Evolutionary conservation across 2,329 filamentous ascomycete genomes (phyloP), one percentile per base, ranked within the genome.

Genomic region (Alternaria rosae): DNA sequence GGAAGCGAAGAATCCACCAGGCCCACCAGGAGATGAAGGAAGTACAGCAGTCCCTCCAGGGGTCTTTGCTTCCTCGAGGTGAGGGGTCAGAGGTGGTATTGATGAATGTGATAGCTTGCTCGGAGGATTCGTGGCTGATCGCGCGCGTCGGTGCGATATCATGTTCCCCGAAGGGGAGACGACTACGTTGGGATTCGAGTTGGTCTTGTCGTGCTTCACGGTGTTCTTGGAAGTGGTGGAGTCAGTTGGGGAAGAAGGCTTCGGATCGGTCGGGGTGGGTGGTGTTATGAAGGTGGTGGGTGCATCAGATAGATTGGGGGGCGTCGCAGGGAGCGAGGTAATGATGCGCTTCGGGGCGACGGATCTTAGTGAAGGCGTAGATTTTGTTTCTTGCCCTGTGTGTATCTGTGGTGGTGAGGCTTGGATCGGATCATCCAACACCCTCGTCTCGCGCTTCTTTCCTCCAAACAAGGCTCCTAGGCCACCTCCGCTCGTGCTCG

Each of bases 81-180:
- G 91, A 8, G 93, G 92, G 4, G 93, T 92, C 54, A 95, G 83
- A 9, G 93, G 91, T 15, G 76, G 72, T 42, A 73, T 65, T 87
- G 88, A 57, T 87, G 85, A 66, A 89, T 89, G 93, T 30, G 94
- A 97, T 38, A 97, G 85, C 81, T 96, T 97, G 85, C 93, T 97
- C 30, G 93, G 94, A 44, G 76, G 74, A 64, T 80, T 80, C 56
- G 86, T 87, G 58, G 85, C 82, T 67, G 88, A 89, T 69, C 86
- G 84, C 60, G 84, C 84, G 38, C 87, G 83, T 82, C 83, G 88
- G 85, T 94, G 91, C 60, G 89, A 87, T 80, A 89, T 92, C 87
- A 92, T 92, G 73, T 87, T 90, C 72, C 87, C 88, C 68, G 88
- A 86, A 38, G 87, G 83, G 67, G 89, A 88, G 47, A 87, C 84